Evolutionary conservation across 768 basidiomycete genomes (phyloP).

Genomic region (Panaeolus papilionaceus): DNA sequence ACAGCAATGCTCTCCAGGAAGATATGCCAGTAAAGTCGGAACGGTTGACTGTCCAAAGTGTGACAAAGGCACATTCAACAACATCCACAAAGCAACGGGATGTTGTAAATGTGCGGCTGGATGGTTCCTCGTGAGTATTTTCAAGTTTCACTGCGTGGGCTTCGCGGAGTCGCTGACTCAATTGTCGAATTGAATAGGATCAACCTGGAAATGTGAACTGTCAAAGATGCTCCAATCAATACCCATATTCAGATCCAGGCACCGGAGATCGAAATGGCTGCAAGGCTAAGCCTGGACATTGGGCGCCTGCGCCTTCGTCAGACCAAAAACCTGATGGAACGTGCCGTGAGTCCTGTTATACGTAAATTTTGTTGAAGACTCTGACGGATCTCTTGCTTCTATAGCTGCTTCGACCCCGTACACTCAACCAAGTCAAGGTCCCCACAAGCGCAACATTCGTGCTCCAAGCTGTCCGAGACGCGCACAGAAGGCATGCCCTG

Average conservation of each 20-base stretch:
- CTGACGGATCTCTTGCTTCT: not conserved
- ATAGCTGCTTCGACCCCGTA: not conserved
- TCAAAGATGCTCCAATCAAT: constrained; percentile 25
- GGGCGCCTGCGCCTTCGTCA: constrained; percentile 18
- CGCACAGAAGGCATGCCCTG: not conserved
- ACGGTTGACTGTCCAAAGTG: constrained; percentile 23
- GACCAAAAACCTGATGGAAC: constrained; percentile 15
- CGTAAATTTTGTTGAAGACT: not conserved
- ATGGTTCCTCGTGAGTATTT: constrained; percentile 26
- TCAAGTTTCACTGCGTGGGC: too few relatives aligned
- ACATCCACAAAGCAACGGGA: constrained; percentile 23
- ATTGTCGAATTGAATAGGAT: not conserved
- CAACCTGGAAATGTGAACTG: constrained; percentile 24
- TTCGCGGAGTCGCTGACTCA: not conserved
- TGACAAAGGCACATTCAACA: constrained; percentile 28
- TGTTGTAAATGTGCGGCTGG: constrained; percentile 32
- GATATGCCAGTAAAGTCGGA: constrained; percentile 9
- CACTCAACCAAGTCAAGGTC: not conserved
- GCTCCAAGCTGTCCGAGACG: not conserved
- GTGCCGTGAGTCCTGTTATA: constrained; percentile 24
- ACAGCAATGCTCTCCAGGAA: not conserved
- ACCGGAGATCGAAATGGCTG: constrained; percentile 19
- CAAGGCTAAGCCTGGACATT: constrained; percentile 18
- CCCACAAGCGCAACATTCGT: not conserved
- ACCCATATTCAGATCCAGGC: constrained; percentile 28